These are phyloP conservation scores for Entomortierella beljakovae DNA, from an alignment of 192 early-diverging fungal genomes.

Conservation along the genomic window DNA sequence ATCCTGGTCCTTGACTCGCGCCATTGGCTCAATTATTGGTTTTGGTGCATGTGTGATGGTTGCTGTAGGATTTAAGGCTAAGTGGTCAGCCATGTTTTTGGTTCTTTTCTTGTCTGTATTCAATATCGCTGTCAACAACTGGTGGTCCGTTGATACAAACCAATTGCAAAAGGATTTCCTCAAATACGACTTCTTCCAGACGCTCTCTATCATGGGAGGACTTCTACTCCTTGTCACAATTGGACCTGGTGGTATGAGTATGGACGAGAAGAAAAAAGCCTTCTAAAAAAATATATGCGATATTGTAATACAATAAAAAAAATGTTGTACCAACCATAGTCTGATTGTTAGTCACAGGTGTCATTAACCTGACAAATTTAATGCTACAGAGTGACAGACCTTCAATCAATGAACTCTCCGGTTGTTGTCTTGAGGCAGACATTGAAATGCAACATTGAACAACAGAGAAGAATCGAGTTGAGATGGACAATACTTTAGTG, in stretches of 20 bases:
- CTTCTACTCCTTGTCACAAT: slow-evolving; percentile 93
- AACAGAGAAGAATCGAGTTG: too few relatives aligned
- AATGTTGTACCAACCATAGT: too few relatives aligned
- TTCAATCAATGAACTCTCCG: too few relatives aligned
- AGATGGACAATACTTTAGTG: too few relatives aligned
- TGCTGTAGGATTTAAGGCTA: slow-evolving; percentile 97
- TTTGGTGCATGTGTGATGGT: slow-evolving; percentile 93
- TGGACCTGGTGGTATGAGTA: slow-evolving; percentile 90
- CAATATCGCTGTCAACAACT: slow-evolving; percentile 97
- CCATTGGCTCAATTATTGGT: slow-evolving; percentile 79
- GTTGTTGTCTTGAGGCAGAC: too few relatives aligned
- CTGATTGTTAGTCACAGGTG: too few relatives aligned
- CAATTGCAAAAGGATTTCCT: slow-evolving; percentile 91
- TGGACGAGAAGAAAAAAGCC: slow-evolving; percentile 98
- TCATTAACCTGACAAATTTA: too few relatives aligned
- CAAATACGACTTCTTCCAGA: slow-evolving; percentile 99
- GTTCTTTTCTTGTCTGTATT: slow-evolving; percentile 89
- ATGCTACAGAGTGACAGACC: too few relatives aligned
- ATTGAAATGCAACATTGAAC: too few relatives aligned
- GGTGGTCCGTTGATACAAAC: slow-evolving; percentile 88
- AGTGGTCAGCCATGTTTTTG: slow-evolving; percentile 94
- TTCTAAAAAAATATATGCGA: slow-evolving; percentile 65
- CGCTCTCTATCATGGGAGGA: slow-evolving; percentile 94
- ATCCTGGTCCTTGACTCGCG: slow-evolving; percentile 76
- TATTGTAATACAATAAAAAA: too few relatives aligned